Conservation (phyloP, 1,139 yeast species). For the Geotrichum cucujoidarum region DNA sequence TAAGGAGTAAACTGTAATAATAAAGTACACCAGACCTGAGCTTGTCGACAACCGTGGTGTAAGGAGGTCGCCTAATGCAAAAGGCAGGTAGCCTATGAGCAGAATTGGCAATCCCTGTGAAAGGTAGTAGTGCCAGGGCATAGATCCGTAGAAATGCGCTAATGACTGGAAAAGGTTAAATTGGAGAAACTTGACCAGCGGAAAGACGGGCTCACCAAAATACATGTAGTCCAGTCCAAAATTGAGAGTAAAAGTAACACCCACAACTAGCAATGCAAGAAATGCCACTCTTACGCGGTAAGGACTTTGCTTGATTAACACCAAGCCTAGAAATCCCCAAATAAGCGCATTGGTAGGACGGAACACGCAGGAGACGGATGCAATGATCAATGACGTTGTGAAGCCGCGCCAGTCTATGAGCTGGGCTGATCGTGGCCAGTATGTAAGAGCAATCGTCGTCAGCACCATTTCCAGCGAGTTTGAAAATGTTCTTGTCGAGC, state of each 20-base stretch:
- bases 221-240: conserved; percentile 52
- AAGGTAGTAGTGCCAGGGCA: conserved; percentile 82
- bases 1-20: conserved; percentile 53
- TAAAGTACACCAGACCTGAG: conserved; percentile 38
- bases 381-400: conserved; percentile 27
- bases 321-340: conserved; percentile 61
- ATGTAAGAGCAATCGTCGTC: conserved; percentile 62
- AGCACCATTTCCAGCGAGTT: conserved; percentile 75
- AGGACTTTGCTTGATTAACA: conserved; percentile 29
- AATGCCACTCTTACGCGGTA: conserved; percentile 22
- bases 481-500: conserved; percentile 77
- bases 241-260: conserved; percentile 38
- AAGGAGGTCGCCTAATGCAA: conserved; percentile 44
- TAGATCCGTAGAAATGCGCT: conserved; percentile 77
- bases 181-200: conserved; percentile 62
- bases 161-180: conserved; percentile 71
- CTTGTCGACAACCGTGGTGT: conserved; percentile 27
- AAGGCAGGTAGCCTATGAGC: conserved; percentile 62
- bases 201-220: conserved; percentile 51
- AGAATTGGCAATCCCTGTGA: conserved; percentile 78
- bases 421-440: conserved; percentile 60
- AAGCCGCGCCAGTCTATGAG: conserved; percentile 19
- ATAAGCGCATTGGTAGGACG: conserved; percentile 79
- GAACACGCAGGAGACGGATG: conserved; percentile 42
- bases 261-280: conserved; percentile 30